Percentiles rank a stretch among this genome's conserved stretches.
Conservation (phyloP, 305 asterid genomes). For the Ajuga reptans region DNA sequence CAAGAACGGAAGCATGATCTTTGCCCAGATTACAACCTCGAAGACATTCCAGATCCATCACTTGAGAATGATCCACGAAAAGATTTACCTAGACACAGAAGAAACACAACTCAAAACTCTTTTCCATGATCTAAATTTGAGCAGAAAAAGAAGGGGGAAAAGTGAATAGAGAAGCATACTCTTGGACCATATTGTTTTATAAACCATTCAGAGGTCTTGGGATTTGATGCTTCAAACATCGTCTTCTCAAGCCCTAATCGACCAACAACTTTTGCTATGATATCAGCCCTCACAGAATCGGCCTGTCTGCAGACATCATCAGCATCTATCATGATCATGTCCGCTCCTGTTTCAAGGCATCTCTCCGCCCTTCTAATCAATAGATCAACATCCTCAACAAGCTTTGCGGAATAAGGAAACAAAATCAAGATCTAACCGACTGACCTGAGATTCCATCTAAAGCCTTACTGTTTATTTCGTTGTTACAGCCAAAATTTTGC, state of each 20-base stretch:
- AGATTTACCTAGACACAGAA: slow-evolving; percentile 61
- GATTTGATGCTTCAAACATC: slow-evolving; percentile 85
- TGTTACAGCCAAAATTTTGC: neutral
- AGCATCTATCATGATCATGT: slow-evolving; percentile 87
- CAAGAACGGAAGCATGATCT: slow-evolving; percentile 66
- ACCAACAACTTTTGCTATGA: slow-evolving; percentile 62
- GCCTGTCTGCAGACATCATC: slow-evolving; percentile 63
- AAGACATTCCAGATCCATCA: slow-evolving; percentile 84
- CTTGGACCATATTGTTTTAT: slow-evolving; percentile 76
- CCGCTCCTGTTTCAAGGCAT: slow-evolving; percentile 96
- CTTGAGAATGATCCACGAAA: slow-evolving; percentile 79
- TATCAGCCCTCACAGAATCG: slow-evolving; percentile 62
- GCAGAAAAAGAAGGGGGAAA: neutral
- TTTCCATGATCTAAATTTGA: neutral
- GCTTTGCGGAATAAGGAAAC: slow-evolving; percentile 39
- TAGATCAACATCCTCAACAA: slow-evolving; percentile 80
- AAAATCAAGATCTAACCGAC: neutral
- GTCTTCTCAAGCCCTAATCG: slow-evolving; percentile 85
- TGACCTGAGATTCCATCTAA: neutral
- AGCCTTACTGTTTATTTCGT: neutral
- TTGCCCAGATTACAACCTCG: slow-evolving; percentile 74
- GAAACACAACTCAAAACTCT: neutral
- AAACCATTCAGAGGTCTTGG: slow-evolving; percentile 79
- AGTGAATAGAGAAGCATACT: slow-evolving; percentile 30
- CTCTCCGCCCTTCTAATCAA: slow-evolving; percentile 85